phyloP scores from a whole-genome alignment of 768 basidiomycete genomes.

The Suillus variegatus region DNA sequence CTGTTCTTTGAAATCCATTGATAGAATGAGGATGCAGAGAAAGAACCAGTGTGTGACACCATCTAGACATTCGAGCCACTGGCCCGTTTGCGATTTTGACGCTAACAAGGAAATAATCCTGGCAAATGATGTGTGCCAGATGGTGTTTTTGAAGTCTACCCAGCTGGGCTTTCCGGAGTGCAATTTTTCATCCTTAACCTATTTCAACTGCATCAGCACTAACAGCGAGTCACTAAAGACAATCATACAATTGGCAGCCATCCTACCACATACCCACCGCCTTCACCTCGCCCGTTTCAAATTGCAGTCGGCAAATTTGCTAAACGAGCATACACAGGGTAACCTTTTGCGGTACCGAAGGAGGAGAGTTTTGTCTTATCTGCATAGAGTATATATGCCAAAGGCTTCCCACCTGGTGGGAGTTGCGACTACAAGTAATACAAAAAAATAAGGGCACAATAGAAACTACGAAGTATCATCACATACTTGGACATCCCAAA shows the following conservation, averaged over 20 bases:
- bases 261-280: slow-evolving; percentile 38
- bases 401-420: slow-evolving; percentile 21
- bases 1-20: slow-evolving; percentile 49
- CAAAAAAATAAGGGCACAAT: neutral
- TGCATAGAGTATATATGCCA: slow-evolving; percentile 39
- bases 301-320: slow-evolving; percentile 34
- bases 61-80: slow-evolving; percentile 31
- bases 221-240: neutral
- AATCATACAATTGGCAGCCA: slow-evolving; percentile 39
- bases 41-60: slow-evolving; percentile 28
- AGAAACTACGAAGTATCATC: neutral
- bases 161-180: slow-evolving; percentile 6
- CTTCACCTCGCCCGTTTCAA: slow-evolving; percentile 34
- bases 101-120: slow-evolving; percentile 8
- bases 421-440: neutral
- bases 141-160: slow-evolving; percentile 14
- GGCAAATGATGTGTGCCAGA: slow-evolving; percentile 15
- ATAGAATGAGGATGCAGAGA: slow-evolving; percentile 33
- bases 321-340: slow-evolving; percentile 36
- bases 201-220: slow-evolving; percentile 10
- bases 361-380: slow-evolving; percentile 41
- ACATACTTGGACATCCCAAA: slow-evolving; percentile 39
- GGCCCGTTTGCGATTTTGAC: slow-evolving; percentile 7
- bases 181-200: slow-evolving; percentile 11
- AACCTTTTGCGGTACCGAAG: slow-evolving; percentile 40